Conservation (phyloP, 805 yeast species). For the Kurtzmaniella cleridarum region DNA sequence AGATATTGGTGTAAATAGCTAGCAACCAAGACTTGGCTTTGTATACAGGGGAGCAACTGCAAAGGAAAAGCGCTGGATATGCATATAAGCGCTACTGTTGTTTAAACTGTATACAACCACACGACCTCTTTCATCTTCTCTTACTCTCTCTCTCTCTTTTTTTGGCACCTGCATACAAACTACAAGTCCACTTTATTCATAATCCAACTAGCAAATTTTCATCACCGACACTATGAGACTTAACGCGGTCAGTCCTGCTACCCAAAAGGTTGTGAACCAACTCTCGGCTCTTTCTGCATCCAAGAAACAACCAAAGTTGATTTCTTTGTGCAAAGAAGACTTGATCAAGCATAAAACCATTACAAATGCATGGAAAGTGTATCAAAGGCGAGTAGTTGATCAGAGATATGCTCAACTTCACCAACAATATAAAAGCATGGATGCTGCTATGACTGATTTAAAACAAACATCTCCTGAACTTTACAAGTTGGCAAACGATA, state of each 20-base stretch:
- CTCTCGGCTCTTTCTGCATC: conserved; percentile 81
- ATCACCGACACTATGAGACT: conserved; percentile 15
- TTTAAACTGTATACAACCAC: too few species aligned
- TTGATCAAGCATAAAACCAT: conserved; percentile 78
- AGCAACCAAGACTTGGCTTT: too few species aligned
- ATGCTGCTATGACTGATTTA: conserved; percentile 70
- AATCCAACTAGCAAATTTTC: conserved; percentile 12
- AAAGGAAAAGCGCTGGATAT: too few species aligned
- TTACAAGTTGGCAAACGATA: conserved; percentile 55
- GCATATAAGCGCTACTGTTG: too few species aligned
- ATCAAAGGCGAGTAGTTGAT: conserved; percentile 47
- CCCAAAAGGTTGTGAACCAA: conserved; percentile 45
- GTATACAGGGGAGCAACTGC: too few species aligned
- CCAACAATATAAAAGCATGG: conserved; percentile 60
- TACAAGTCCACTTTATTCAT: background rate
- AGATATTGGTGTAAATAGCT: background rate
- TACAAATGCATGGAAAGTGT: conserved; percentile 72
- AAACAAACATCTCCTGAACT: conserved; percentile 46
- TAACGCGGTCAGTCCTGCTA: conserved; percentile 27
- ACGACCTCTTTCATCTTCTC: too few species aligned
- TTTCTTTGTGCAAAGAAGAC: conserved; percentile 76
- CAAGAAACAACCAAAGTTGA: conserved; percentile 79
- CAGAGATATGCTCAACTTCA: conserved; percentile 37
- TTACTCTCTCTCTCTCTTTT: background rate
- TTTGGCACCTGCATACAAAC: background rate